Conservation (phyloP, 352 stramenopile species). For the Blastocystis sp. region DNA sequence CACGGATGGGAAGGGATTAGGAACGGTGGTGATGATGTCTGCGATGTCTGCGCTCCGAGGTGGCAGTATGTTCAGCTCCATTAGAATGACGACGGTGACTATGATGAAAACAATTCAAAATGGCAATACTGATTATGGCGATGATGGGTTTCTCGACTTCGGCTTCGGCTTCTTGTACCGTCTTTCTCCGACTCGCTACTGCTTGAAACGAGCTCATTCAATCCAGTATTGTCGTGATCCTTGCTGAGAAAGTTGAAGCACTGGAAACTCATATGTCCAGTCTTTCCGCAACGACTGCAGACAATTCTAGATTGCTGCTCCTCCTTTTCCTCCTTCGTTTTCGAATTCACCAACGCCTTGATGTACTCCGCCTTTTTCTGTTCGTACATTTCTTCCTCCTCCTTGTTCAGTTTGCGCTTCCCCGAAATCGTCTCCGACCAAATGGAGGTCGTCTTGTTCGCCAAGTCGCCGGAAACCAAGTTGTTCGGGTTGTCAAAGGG, state of each 20-base stretch:
- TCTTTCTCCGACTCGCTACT: slow-evolving; percentile 16
- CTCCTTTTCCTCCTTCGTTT: slow-evolving; percentile 32
- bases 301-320: slow-evolving; percentile 21
- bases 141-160: background rate
- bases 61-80: background rate
- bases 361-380: slow-evolving; percentile 58
- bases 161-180: slow-evolving; percentile 30
- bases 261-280: slow-evolving; percentile 63
- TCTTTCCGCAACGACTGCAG: slow-evolving; percentile 56
- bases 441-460: slow-evolving; percentile 41
- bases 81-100: slow-evolving; percentile 17
- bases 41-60: slow-evolving; percentile 1
- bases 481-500: slow-evolving; percentile 20
- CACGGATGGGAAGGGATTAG: background rate
- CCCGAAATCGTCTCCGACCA: slow-evolving; percentile 63
- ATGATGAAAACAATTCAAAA: slow-evolving; percentile 14
- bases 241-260: slow-evolving; percentile 64
- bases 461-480: slow-evolving; percentile 28
- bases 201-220: slow-evolving; percentile 28
- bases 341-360: background rate
- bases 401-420: slow-evolving; percentile 21
- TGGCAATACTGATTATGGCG: background rate
- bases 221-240: background rate
- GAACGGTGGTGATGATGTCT: slow-evolving; percentile 5
- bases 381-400: slow-evolving; percentile 21